Evolutionary conservation across 495 filamentous ascomycete species (phyloP).

Genomic region (Aspergillus sclerotiicarbonarius): DNA sequence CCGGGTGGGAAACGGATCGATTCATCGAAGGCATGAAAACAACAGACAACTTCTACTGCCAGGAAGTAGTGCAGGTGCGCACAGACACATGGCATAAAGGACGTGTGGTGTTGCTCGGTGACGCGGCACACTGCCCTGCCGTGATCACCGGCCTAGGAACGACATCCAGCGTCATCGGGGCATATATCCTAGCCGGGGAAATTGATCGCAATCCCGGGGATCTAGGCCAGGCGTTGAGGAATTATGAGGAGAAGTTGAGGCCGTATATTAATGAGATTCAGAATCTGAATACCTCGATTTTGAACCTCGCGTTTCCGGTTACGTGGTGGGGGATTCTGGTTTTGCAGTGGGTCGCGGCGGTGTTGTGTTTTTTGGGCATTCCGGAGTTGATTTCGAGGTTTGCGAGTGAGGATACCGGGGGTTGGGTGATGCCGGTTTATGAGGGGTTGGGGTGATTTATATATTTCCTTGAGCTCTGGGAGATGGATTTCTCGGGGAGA

Average conservation of each 20-base stretch:
- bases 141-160: constrained; percentile 52
- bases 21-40: constrained; percentile 42
- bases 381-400: constrained; percentile 22
- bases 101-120: constrained; percentile 52
- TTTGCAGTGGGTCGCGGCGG: constrained; percentile 20
- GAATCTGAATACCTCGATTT: constrained; percentile 15
- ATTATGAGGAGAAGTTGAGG: constrained; percentile 27
- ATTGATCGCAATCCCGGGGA: constrained; percentile 28
- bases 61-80: constrained; percentile 40
- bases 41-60: constrained; percentile 50
- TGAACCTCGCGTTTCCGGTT: constrained; percentile 19
- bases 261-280: constrained; percentile 34
- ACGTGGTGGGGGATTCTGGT: constrained; percentile 25
- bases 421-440: constrained; percentile 31
- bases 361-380: constrained; percentile 23
- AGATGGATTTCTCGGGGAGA: no score
- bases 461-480: no score
- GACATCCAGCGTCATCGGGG: constrained; percentile 42
- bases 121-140: constrained; percentile 53
- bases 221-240: constrained; percentile 21
- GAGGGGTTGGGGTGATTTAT: neutral
- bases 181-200: constrained; percentile 55
- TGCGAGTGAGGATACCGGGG: constrained; percentile 18
- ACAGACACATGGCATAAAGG: constrained; percentile 44
- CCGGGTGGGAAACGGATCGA: constrained; percentile 42